These are phyloP conservation scores for Arxiozyma slooffiae DNA, from an alignment of 1,139 yeast genomes.

Conservation along the genomic window DNA sequence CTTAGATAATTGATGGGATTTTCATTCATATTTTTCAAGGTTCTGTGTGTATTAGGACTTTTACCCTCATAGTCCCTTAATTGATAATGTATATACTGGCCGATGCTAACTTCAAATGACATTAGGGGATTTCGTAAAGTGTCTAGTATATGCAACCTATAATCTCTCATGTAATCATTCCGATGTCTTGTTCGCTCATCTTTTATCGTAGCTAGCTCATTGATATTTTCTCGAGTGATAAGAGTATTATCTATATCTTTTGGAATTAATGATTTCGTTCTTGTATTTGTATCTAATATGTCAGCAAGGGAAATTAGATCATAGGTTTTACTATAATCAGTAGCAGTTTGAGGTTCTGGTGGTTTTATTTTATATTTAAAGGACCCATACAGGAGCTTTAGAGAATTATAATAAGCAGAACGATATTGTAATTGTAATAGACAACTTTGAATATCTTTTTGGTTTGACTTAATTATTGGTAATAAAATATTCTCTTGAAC, in stretches of 20 bases:
- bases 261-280: slow-evolving; percentile 33
- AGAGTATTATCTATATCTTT: slow-evolving; percentile 36
- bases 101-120: slow-evolving; percentile 35
- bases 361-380: background rate
- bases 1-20: background rate
- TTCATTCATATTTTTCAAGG: background rate
- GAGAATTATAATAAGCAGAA: slow-evolving; percentile 18
- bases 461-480: slow-evolving; percentile 30
- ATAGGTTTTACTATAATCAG: slow-evolving; percentile 8
- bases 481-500: slow-evolving; percentile 33
- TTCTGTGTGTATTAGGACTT: background rate
- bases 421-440: slow-evolving; percentile 49
- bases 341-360: background rate
- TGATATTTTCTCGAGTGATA: slow-evolving; percentile 31
- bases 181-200: slow-evolving; percentile 23
- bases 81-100: slow-evolving; percentile 19
- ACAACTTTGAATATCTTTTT: slow-evolving; percentile 47
- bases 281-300: slow-evolving; percentile 26
- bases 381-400: background rate
- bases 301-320: slow-evolving; percentile 38
- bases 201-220: slow-evolving; percentile 29
- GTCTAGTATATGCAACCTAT: slow-evolving; percentile 19
- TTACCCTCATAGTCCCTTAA: background rate
- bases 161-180: slow-evolving; percentile 25
- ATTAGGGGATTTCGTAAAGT: slow-evolving; percentile 20